Percentiles rank a stretch among this genome's conserved stretches.
These are phyloP conservation scores for Cyclocybe aegerita DNA, from an alignment of 768 basidiomycete genomes.

Conservation along the genomic window DNA sequence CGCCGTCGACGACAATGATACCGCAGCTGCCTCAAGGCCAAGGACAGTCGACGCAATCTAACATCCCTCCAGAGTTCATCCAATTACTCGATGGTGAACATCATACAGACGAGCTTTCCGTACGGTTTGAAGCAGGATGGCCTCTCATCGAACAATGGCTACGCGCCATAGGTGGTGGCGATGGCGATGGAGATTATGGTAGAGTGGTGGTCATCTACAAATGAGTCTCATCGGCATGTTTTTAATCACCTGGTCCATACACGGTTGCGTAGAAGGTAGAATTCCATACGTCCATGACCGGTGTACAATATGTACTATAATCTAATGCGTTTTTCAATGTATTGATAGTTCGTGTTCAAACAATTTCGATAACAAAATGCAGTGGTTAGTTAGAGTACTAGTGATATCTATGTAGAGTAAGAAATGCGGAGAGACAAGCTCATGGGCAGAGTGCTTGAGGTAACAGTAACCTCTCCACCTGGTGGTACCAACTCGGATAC, in stretches of 20 bases:
- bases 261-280: no score
- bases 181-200: conserved; percentile 68
- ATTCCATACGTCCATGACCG: no score
- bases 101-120: conserved; percentile 88
- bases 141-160: conserved; percentile 76
- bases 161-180: conserved; percentile 51
- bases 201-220: conserved; percentile 77
- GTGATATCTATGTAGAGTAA: conserved; percentile 34
- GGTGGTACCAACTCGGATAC: conserved; percentile 77
- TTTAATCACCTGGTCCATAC: no score
- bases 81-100: conserved; percentile 83
- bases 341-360: background rate
- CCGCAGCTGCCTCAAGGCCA: conserved; percentile 25
- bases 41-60: conserved; percentile 18
- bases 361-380: background rate
- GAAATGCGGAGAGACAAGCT: conserved; percentile 67
- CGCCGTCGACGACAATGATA: conserved; percentile 53
- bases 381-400: background rate
- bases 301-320: no score
- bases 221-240: conserved; percentile 29
- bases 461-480: conserved; percentile 83
- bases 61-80: conserved; percentile 59
- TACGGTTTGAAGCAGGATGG: conserved; percentile 83
- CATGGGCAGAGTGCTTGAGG: conserved; percentile 88
- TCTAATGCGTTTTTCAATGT: background rate